Evolutionary conservation across 768 basidiomycete species (phyloP), one percentile per base, ranked within the genome.

Genomic region (Mycena venus): DNA sequence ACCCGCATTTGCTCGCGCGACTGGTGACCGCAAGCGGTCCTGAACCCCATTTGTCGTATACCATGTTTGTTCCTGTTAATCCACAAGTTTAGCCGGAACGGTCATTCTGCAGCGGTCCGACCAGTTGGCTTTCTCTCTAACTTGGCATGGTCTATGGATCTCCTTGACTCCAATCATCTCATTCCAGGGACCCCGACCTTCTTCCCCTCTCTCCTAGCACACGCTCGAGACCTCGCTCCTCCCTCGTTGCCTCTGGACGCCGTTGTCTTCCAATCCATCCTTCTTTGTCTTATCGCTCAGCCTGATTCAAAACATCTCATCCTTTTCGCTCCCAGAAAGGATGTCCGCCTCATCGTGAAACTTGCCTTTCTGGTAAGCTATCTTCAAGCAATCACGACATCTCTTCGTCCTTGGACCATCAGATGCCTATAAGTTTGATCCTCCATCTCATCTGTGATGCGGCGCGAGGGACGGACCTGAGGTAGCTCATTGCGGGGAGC

Each of bases 211-310:
- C 79, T 92, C 32, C 75, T 93, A 14, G 79, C 83, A 4, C 83
- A 88, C 70, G 80, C 93, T 64, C 88, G 85, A 44, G 76, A 84
- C n/a, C 80, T 82, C 9, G 81, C 83, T 11, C 79, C 79, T 2
- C 53, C 88, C 0, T 78, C 84, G 60, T 80, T 92, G 19, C 91
- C 92, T 10, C 68, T 94, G 3, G 93, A 95, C 64, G 86, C 89
- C 12, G 88, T 90, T 63, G 87, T 94, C 49, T 82, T 94, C 25
- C 92, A 92, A 79, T 90, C 92, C 25, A 83, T 94, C 19, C 87
- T 95, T 34, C 87, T 92, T 4, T 93, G 89, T 79, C 84, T 95
- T 58, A 83, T 93, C 40, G 87, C 93, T n/a, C n/a, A n/a, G n/a
- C n/a, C n/a, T 4, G 90, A 90, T 1, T 85, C 91, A 76, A 91